Conservation (phyloP, 108 stramenopile genomes). For the Pelagomonas calceolata region DNA sequence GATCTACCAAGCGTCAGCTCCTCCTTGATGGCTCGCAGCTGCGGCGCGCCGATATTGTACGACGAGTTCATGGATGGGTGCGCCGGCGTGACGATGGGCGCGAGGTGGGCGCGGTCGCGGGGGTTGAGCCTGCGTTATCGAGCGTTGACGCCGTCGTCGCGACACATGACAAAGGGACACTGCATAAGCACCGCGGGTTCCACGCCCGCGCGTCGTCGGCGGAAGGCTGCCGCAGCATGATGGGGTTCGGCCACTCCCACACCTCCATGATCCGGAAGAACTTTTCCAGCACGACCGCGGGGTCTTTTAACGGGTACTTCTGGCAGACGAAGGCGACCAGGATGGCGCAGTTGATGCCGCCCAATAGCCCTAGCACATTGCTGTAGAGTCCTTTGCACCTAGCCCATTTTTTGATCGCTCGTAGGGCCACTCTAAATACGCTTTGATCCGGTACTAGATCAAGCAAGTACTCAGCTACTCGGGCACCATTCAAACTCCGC, state of each 20-base stretch:
- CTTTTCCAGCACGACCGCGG: constrained; percentile 42
- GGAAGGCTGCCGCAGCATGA: constrained; percentile 15
- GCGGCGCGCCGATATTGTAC: constrained; percentile 80
- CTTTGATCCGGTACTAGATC: constrained; percentile 40
- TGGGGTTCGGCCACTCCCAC: constrained; percentile 74
- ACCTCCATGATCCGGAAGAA: constrained; percentile 66
- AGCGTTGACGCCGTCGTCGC: constrained; percentile 62
- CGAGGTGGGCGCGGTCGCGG: constrained; percentile 59
- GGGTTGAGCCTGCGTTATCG: constrained; percentile 41
- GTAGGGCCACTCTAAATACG: constrained; percentile 55
- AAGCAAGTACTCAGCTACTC: constrained; percentile 72
- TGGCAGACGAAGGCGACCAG: constrained; percentile 75
- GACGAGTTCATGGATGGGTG: constrained; percentile 91
- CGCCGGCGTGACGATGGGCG: constrained; percentile 94
- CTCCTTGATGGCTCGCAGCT: constrained; percentile 61
- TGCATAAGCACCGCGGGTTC: no score
- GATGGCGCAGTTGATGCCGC: constrained; percentile 91
- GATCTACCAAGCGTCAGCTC: constrained; percentile 51
- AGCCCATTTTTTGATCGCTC: constrained; percentile 81
- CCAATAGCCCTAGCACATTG: constrained; percentile 85
- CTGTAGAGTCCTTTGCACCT: constrained; percentile 73
- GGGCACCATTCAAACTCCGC: constrained; percentile 78
- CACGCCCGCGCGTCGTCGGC: not conserved
- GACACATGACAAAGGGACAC: not conserved
- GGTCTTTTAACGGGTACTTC: constrained; percentile 48